Conservation (phyloP, 768 basidiomycete species). For the Gautieria morchelliformis region DNA sequence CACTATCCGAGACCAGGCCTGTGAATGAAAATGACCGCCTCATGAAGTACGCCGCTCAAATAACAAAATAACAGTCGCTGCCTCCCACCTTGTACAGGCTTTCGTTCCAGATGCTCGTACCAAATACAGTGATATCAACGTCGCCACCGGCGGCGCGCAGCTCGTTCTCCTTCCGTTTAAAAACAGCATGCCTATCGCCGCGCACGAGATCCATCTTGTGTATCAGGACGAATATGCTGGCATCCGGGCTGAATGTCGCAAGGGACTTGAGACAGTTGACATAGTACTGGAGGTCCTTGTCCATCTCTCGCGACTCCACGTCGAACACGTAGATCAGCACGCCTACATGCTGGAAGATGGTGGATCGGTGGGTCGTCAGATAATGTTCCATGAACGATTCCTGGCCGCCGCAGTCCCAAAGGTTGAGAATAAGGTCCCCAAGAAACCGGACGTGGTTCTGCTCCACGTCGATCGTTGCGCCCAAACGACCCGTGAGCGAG, state of each 20-base stretch:
- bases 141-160: constrained; percentile 59
- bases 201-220: constrained; percentile 97
- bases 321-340: constrained; percentile 99
- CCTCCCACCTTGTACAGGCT: constrained; percentile 78
- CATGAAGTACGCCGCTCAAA: constrained; percentile 7
- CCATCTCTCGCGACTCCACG: constrained; percentile 76
- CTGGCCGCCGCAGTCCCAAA: constrained; percentile 99
- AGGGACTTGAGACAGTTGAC: constrained; percentile 83
- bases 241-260: constrained; percentile 67
- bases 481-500: constrained; percentile 80
- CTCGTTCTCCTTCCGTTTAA: constrained; percentile 67
- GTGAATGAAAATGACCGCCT: not conserved
- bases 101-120: constrained; percentile 96
- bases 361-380: constrained; percentile 82
- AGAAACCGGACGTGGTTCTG: constrained; percentile 96
- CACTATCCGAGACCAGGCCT: constrained; percentile 99
- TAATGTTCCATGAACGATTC: constrained; percentile 98
- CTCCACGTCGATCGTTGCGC: constrained; percentile 96
- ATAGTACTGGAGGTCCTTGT: constrained; percentile 86
- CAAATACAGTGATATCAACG: constrained; percentile 61
- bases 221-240: constrained; percentile 79
- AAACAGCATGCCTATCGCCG: constrained; percentile 45
- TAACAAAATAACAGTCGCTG: constrained; percentile 1
- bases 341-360: constrained; percentile 93
- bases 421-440: constrained; percentile 88